phyloP scores from a whole-genome alignment of 441 rosid species.

The Aquilaria agallochum region DNA sequence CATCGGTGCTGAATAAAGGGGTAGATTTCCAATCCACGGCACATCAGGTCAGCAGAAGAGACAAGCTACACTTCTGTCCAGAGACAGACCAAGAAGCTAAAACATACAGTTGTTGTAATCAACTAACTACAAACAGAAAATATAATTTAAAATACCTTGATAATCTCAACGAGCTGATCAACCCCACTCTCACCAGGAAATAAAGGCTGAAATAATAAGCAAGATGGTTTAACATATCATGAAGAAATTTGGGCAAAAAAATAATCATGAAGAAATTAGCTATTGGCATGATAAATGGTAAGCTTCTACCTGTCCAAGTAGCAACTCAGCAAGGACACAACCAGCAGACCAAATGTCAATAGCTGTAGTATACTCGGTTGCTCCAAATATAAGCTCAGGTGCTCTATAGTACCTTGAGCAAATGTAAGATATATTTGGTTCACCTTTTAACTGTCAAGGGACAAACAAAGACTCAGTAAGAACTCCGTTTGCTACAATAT shows the following conservation, averaged over 20 bases:
- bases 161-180: constrained; percentile 98
- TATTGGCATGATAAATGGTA: neutral
- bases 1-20: too few relatives aligned
- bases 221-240: neutral
- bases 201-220: constrained; percentile 56
- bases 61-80: too few relatives aligned
- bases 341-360: constrained; percentile 99
- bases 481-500: too few relatives aligned
- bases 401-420: constrained; percentile 98
- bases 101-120: too few relatives aligned
- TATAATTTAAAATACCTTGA: constrained; percentile 51
- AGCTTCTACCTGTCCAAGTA: constrained; percentile 78
- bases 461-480: neutral
- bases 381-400: constrained; percentile 97
- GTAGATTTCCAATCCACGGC: too few relatives aligned
- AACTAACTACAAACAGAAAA: neutral
- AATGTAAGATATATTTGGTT: constrained; percentile 94
- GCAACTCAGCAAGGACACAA: constrained; percentile 85
- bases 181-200: constrained; percentile 97
- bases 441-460: constrained; percentile 84
- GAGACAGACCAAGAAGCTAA: too few relatives aligned
- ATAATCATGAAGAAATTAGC: constrained; percentile 2
- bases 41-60: too few relatives aligned
- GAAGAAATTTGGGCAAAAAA: neutral
- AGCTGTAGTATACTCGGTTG: constrained; percentile 87